Evolutionary conservation across 2,329 filamentous ascomycete species (phyloP).

Genomic region (Aspergillus bombycis): DNA sequence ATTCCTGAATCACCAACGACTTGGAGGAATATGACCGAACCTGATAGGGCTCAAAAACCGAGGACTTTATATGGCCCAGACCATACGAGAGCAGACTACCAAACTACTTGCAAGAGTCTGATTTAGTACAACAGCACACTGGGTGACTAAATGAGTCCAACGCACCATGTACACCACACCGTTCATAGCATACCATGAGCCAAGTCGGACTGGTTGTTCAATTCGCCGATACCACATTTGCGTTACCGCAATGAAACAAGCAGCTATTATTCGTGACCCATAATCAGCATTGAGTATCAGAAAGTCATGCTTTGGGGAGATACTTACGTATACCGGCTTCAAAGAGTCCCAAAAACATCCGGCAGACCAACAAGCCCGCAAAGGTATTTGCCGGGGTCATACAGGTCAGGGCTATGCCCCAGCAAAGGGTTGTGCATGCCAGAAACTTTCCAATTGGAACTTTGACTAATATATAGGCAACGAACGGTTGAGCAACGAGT

Average conservation of each 20-base stretch:
- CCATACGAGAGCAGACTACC: conserved; percentile 61
- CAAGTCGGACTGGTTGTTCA: conserved; percentile 55
- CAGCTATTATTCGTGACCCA: conserved; percentile 36
- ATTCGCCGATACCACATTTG: conserved; percentile 59
- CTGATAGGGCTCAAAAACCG: conserved; percentile 55
- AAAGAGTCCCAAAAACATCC: conserved; percentile 62
- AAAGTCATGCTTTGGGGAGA: too few relatives aligned
- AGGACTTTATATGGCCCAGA: conserved; percentile 51
- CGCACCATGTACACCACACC: conserved; percentile 57
- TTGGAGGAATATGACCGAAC: conserved; percentile 29
- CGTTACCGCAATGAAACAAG: conserved; percentile 56
- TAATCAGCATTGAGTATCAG: not conserved
- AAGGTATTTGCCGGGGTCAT: conserved; percentile 60
- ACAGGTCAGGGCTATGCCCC: conserved; percentile 55
- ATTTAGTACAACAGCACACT: not conserved
- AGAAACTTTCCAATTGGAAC: conserved; percentile 64
- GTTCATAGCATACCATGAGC: conserved; percentile 60
- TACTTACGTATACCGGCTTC: conserved; percentile 49
- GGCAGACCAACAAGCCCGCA: conserved; percentile 52
- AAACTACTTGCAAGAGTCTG: conserved; percentile 25
- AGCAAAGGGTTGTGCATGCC: conserved; percentile 54
- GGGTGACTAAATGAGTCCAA: not conserved
- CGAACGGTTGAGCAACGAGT: conserved; percentile 56
- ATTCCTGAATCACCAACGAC: not conserved
- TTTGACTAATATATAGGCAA: conserved; percentile 61